These are phyloP conservation scores for Alternaria sp. DNA, from an alignment of 2,329 filamentous ascomycete genomes.

Conservation along the genomic window DNA sequence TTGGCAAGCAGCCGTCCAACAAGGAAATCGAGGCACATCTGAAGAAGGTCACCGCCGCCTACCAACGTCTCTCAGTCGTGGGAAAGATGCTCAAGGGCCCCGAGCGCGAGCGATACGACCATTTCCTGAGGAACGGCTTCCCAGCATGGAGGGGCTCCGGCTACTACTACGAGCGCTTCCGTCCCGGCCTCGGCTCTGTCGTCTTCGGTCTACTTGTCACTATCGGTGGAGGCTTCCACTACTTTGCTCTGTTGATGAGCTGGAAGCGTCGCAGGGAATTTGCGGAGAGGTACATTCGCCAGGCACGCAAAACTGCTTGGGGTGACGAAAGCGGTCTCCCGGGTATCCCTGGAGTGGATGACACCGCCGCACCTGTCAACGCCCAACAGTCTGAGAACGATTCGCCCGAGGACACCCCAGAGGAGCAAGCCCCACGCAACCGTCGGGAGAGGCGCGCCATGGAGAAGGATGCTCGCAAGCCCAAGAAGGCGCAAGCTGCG, in stretches of 20 bases:
- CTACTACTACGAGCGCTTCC: constrained; percentile 96
- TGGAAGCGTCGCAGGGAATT: constrained; percentile 93
- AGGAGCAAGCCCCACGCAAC: constrained; percentile 71
- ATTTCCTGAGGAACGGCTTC: constrained; percentile 93
- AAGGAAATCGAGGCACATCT: constrained; percentile 79
- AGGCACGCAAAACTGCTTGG: constrained; percentile 88
- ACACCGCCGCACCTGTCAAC: constrained; percentile 49
- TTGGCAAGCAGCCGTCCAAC: constrained; percentile 64
- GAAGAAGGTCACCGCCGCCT: constrained; percentile 82
- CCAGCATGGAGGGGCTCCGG: constrained; percentile 96
- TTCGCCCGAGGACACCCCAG: constrained; percentile 43
- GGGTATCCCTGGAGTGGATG: constrained; percentile 69
- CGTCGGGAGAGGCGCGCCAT: constrained; percentile 87
- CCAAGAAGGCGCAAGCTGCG: constrained; percentile 59
- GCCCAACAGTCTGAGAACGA: constrained; percentile 43
- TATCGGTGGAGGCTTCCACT: constrained; percentile 86
- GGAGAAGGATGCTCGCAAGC: constrained; percentile 81
- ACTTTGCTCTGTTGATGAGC: constrained; percentile 81
- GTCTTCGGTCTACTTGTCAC: constrained; percentile 81
- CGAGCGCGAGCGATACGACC: constrained; percentile 86
- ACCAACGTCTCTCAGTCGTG: constrained; percentile 84
- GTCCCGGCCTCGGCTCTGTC: constrained; percentile 87
- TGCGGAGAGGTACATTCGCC: constrained; percentile 87
- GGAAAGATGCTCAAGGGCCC: constrained; percentile 84
- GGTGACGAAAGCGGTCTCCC: constrained; percentile 75